These are phyloP conservation scores for Aureococcus anophagefferens DNA, from an alignment of 108 stramenopile genomes.

Conservation along the genomic window DNA sequence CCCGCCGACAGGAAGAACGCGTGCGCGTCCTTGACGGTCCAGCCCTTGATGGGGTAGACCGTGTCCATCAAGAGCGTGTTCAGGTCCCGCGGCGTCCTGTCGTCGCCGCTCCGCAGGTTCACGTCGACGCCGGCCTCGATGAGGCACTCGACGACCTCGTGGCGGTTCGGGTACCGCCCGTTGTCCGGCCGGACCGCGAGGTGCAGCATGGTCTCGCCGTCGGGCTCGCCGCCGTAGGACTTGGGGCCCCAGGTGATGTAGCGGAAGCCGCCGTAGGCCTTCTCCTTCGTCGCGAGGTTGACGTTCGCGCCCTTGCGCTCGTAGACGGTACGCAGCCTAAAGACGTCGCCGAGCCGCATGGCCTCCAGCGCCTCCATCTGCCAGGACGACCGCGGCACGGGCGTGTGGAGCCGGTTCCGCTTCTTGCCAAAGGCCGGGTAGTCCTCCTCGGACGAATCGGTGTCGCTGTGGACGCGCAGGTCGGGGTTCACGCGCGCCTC, in stretches of 20 bases:
- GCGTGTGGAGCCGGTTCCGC: no score
- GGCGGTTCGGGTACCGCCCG: conserved; percentile 6
- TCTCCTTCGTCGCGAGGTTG: not conserved
- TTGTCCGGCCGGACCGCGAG: conserved; percentile 10
- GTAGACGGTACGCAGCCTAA: no score
- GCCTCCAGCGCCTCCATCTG: no score
- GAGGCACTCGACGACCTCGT: not conserved
- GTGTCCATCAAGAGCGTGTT: not conserved
- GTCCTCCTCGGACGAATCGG: no score
- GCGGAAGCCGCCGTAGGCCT: conserved; percentile 8
- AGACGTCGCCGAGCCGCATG: no score
- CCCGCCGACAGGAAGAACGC: not conserved
- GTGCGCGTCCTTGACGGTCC: conserved; percentile 6
- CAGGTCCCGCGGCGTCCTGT: conserved; percentile 1
- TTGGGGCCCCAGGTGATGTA: conserved; percentile 2
- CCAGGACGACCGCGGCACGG: no score
- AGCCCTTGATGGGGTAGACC: conserved; percentile 3
- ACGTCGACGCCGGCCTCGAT: conserved; percentile 1
- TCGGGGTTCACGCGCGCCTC: no score
- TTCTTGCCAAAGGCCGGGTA: no score
- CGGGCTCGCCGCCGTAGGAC: not conserved
- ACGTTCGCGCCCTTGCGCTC: conserved; percentile 1
- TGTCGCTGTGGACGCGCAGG: no score
- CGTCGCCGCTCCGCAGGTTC: not conserved
- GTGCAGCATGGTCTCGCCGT: conserved; percentile 3